Evolutionary conservation across 768 basidiomycete species (phyloP).

Genomic region (Gyrodon lividus): DNA sequence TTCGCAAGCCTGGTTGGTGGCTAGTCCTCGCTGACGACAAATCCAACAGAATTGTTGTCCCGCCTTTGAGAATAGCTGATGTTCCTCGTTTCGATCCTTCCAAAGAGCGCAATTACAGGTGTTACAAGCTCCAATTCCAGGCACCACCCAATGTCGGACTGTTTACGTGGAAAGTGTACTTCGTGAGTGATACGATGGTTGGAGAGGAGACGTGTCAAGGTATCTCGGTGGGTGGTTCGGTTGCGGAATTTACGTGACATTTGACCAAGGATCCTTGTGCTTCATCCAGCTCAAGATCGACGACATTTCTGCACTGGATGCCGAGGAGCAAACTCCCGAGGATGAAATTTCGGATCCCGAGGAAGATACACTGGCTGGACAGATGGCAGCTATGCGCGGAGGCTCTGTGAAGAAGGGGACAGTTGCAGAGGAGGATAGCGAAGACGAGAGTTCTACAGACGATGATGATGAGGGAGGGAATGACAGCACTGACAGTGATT

Average conservation of each 20-base stretch:
- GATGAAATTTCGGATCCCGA: constrained; percentile 99
- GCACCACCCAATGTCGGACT: constrained; percentile 81
- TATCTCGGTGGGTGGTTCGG: constrained; percentile 57
- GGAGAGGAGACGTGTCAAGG: constrained; percentile 74
- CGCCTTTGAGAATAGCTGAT: constrained; percentile 78
- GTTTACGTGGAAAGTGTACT: constrained; percentile 85
- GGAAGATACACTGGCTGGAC: constrained; percentile 93
- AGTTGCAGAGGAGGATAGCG: constrained; percentile 39
- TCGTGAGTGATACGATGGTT: constrained; percentile 86
- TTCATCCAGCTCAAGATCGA: constrained; percentile 75
- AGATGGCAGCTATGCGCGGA: constrained; percentile 96
- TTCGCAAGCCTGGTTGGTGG: constrained; percentile 92
- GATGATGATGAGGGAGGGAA: constrained; percentile 26
- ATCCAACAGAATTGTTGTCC: constrained; percentile 79
- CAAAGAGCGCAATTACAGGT: constrained; percentile 60
- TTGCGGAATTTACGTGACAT: background rate
- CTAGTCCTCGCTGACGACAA: constrained; percentile 87
- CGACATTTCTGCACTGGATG: constrained; percentile 55
- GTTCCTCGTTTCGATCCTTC: constrained; percentile 61
- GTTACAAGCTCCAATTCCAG: constrained; percentile 93
- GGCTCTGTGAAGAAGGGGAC: constrained; percentile 70
- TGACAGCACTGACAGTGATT: constrained; percentile 31
- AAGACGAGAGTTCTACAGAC: constrained; percentile 29
- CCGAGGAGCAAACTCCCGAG: constrained; percentile 63
- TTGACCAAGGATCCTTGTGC: constrained; percentile 5